phyloP scores from a whole-genome alignment of 225 moss, liverwort and hornwort species.

The Ulota crispa region DNA sequence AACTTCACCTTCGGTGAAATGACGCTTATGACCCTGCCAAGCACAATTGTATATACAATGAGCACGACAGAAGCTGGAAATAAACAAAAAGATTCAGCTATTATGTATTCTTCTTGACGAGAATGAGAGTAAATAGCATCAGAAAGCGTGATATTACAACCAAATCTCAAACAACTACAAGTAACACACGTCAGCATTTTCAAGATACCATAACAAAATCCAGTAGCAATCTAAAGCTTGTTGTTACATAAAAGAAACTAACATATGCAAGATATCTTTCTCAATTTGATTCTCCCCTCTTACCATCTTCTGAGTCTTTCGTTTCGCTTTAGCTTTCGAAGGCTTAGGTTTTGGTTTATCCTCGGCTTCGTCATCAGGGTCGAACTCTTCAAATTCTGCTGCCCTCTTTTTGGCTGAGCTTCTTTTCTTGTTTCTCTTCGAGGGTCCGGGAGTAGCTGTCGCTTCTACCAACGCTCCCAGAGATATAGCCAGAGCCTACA shows the following conservation, averaged over 20 bases:
- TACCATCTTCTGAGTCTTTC: constrained; percentile 51
- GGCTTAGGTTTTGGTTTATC: constrained; percentile 19
- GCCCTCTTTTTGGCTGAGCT: constrained; percentile 25
- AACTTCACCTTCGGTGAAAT: constrained; percentile 51
- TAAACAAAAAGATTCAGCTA: background rate
- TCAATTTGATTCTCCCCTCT: background rate
- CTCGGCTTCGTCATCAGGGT: constrained; percentile 30
- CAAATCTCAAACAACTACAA: background rate
- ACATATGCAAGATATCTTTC: background rate
- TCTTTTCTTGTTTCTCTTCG: constrained; percentile 34
- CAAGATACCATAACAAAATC: background rate
- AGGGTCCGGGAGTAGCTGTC: constrained; percentile 20
- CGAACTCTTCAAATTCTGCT: constrained; percentile 14
- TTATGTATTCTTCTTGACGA: background rate
- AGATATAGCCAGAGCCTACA: constrained; percentile 59
- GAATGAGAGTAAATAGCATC: background rate
- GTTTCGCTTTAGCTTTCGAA: constrained; percentile 28
- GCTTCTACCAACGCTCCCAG: constrained; percentile 31
- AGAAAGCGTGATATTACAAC: constrained; percentile 1
- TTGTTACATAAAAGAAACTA: background rate
- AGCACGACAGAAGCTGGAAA: constrained; percentile 18
- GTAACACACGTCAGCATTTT: background rate
- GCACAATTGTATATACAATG: constrained; percentile 21
- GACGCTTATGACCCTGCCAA: constrained; percentile 40
- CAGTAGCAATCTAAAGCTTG: background rate